Percentiles rank a stretch among this genome's conserved stretches.
These are phyloP conservation scores for Rosa hybrid DNA, from an alignment of 331 rosid genomes.

Conservation along the genomic window DNA sequence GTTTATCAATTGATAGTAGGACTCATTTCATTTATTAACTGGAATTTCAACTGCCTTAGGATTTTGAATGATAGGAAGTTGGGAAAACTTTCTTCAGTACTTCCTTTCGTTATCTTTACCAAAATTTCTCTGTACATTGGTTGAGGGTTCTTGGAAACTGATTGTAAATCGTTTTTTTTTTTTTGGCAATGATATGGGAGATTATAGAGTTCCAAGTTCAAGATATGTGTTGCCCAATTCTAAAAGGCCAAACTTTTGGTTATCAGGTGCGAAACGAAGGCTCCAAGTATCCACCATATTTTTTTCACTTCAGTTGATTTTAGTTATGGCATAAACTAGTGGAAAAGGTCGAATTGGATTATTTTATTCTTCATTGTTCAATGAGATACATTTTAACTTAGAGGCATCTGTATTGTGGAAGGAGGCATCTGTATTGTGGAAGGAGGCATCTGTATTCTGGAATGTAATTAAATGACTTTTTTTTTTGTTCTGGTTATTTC, in stretches of 20 bases:
- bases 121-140: neutral
- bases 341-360: neutral
- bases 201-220: neutral
- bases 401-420: neutral
- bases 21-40: neutral
- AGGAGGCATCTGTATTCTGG: neutral
- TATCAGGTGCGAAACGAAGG: neutral
- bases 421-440: neutral
- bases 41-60: neutral
- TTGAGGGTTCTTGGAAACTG: neutral
- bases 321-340: neutral
- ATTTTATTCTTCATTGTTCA: constrained; percentile 12
- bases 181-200: neutral
- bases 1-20: neutral
- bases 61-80: neutral
- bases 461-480: neutral
- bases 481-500: no score
- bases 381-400: neutral
- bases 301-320: neutral
- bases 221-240: neutral
- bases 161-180: neutral
- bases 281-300: neutral
- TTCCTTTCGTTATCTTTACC: neutral
- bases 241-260: neutral
- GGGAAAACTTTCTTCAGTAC: neutral